Percentiles rank a stretch among this genome's conserved stretches.
phyloP scores from a whole-genome alignment of 2,329 filamentous ascomycete genomes.

The Zymoseptoria brevis region DNA sequence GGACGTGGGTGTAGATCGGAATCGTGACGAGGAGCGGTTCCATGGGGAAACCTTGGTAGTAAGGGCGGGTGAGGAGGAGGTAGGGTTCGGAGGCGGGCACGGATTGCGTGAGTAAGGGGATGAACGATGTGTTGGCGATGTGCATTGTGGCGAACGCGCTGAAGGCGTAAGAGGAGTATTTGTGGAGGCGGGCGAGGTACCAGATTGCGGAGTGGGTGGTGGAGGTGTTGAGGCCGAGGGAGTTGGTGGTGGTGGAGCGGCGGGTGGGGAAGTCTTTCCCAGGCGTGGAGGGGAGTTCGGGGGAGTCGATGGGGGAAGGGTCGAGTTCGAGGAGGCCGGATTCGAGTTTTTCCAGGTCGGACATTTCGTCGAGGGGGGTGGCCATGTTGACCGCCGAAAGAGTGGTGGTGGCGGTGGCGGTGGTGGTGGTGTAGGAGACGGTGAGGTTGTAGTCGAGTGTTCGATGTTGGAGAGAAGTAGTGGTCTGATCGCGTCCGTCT shows the following conservation, averaged over 20 bases:
- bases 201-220: constrained; percentile 65
- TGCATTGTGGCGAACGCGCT: constrained; percentile 69
- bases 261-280: constrained; percentile 47
- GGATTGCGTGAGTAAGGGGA: constrained; percentile 66
- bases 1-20: constrained; percentile 67
- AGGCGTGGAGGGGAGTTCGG: constrained; percentile 48
- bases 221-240: constrained; percentile 56
- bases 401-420: neutral
- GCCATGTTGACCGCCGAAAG: constrained; percentile 20
- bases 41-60: constrained; percentile 76
- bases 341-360: constrained; percentile 20
- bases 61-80: constrained; percentile 80
- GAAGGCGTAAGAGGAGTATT: constrained; percentile 82
- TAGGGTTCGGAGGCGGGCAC: constrained; percentile 71
- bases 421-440: neutral
- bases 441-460: too few relatives aligned
- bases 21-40: constrained; percentile 73
- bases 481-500: neutral
- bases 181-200: constrained; percentile 71
- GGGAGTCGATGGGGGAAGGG: constrained; percentile 63
- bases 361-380: constrained; percentile 10
- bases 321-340: constrained; percentile 62
- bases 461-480: neutral
- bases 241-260: constrained; percentile 33
- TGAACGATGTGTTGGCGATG: constrained; percentile 70